These are phyloP conservation scores for Escovopsis weberi DNA, from an alignment of 2,329 filamentous ascomycete genomes.

Conservation along the genomic window DNA sequence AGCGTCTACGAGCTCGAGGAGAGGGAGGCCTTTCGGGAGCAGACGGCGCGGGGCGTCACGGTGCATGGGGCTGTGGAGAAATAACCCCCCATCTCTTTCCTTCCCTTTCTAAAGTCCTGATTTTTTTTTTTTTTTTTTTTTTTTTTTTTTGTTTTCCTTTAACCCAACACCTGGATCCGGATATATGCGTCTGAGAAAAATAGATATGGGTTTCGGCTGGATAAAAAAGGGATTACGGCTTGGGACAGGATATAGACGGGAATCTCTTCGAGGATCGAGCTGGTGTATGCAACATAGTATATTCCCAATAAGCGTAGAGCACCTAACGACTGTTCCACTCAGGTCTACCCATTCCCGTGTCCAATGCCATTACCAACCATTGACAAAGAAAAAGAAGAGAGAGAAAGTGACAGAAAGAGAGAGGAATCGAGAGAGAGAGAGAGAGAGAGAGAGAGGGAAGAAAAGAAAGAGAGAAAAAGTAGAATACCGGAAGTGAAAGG, in stretches of 20 bases:
- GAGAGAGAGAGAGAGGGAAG: not conserved
- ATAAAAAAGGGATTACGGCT: too few relatives aligned
- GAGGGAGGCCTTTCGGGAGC: constrained; percentile 16
- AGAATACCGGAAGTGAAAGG: not conserved
- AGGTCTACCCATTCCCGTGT: too few relatives aligned
- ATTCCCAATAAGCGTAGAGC: too few relatives aligned
- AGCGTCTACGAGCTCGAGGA: constrained; percentile 22
- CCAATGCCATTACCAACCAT: not conserved
- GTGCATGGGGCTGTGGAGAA: not conserved
- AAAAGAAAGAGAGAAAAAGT: not conserved
- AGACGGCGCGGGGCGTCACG: constrained; percentile 10
- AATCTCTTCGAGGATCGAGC: too few relatives aligned
- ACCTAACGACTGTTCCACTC: too few relatives aligned
- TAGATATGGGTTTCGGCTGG: too few relatives aligned
- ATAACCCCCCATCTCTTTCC: too few relatives aligned
- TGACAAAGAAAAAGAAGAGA: not conserved
- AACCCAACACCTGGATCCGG: too few relatives aligned
- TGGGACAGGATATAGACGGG: too few relatives aligned
- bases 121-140: not conserved
- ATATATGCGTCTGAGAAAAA: too few relatives aligned
- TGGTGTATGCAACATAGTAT: too few relatives aligned
- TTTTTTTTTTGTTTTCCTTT: not conserved
- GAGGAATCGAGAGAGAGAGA: not conserved
- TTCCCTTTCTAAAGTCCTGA: not conserved
- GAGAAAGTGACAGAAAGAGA: not conserved